Evolutionary conservation across 768 basidiomycete genomes (phyloP).

Genomic region (Hebeloma cylindrosporum): DNA sequence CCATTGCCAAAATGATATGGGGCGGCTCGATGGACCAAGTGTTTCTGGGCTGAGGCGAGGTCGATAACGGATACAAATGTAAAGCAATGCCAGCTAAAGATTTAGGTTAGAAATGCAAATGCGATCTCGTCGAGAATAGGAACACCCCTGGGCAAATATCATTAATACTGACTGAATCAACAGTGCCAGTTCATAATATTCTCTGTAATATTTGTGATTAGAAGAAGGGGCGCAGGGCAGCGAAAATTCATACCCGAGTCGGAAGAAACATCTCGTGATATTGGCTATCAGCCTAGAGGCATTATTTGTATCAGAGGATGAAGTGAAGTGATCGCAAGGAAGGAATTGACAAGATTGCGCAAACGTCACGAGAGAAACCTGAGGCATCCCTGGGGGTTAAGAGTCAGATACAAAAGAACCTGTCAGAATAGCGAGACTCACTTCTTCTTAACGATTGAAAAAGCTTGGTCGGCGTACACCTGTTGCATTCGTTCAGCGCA

Average conservation of each 20-base stretch:
- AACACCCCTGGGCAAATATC: constrained; percentile 76
- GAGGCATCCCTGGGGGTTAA: constrained; percentile 71
- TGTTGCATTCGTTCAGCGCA: constrained; percentile 19
- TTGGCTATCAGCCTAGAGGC: constrained; percentile 76
- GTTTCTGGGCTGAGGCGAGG: constrained; percentile 60
- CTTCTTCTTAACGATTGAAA: constrained; percentile 81
- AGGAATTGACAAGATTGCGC: constrained; percentile 68
- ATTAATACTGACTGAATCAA: constrained; percentile 82
- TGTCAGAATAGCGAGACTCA: constrained; percentile 25
- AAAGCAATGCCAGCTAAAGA: constrained; percentile 68
- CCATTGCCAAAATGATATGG: constrained; percentile 87
- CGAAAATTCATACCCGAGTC: constrained; percentile 66
- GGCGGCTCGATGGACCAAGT: constrained; percentile 59
- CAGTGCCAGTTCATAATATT: constrained; percentile 73
- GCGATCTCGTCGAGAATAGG: not conserved
- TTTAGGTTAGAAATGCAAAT: constrained; percentile 11
- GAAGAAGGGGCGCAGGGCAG: not conserved
- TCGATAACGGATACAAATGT: constrained; percentile 77
- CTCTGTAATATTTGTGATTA: constrained; percentile 29
- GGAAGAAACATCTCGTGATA: constrained; percentile 88
- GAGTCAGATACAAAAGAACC: constrained; percentile 1
- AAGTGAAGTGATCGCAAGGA: constrained; percentile 9
- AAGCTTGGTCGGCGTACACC: constrained; percentile 82
- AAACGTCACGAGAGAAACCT: constrained; percentile 85
- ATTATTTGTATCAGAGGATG: too few species aligned